A percentile compares a stretch with the other conserved stretches of the same genome.
Evolutionary conservation across 2,329 filamentous ascomycete genomes (phyloP).

Genomic region (Penicillium sp.): DNA sequence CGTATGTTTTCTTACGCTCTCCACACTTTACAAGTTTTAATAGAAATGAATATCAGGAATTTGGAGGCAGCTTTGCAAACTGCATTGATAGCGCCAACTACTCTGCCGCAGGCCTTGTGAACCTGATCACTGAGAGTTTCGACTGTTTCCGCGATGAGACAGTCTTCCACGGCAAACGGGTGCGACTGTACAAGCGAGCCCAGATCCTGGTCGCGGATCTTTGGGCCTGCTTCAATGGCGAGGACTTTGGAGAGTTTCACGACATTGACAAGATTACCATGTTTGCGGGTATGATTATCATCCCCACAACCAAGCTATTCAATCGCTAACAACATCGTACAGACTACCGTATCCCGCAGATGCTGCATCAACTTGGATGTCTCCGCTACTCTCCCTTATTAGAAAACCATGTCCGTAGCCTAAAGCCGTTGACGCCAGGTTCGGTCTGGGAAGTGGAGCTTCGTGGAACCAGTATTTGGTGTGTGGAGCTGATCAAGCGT

Average conservation of each 20-base stretch:
- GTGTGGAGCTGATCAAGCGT: slow-evolving; percentile 79
- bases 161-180: slow-evolving; percentile 68
- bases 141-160: slow-evolving; percentile 82
- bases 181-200: slow-evolving; percentile 87
- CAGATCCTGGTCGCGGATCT: slow-evolving; percentile 95
- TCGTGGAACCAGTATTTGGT: slow-evolving; percentile 93
- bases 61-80: slow-evolving; percentile 70
- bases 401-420: slow-evolving; percentile 65
- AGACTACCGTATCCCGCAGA: slow-evolving; percentile 96
- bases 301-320: not conserved
- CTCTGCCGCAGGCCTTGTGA: slow-evolving; percentile 82
- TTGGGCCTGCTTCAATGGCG: slow-evolving; percentile 91
- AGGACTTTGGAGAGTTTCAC: slow-evolving; percentile 73
- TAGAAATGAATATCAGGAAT: slow-evolving; percentile 56
- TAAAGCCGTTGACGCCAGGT: slow-evolving; percentile 67
- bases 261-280: slow-evolving; percentile 97
- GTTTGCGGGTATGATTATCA: slow-evolving; percentile 67
- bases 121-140: slow-evolving; percentile 79
- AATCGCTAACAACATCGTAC: not conserved
- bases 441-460: slow-evolving; percentile 82
- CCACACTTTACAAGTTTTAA: not conserved
- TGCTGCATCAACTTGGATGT: slow-evolving; percentile 78
- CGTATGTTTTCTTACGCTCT: slow-evolving; percentile 47
- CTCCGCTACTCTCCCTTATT: slow-evolving; percentile 81
- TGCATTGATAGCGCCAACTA: slow-evolving; percentile 71